These are phyloP conservation scores for Pleurotus giganteus DNA, from an alignment of 768 basidiomycete genomes.

Conservation along the genomic window DNA sequence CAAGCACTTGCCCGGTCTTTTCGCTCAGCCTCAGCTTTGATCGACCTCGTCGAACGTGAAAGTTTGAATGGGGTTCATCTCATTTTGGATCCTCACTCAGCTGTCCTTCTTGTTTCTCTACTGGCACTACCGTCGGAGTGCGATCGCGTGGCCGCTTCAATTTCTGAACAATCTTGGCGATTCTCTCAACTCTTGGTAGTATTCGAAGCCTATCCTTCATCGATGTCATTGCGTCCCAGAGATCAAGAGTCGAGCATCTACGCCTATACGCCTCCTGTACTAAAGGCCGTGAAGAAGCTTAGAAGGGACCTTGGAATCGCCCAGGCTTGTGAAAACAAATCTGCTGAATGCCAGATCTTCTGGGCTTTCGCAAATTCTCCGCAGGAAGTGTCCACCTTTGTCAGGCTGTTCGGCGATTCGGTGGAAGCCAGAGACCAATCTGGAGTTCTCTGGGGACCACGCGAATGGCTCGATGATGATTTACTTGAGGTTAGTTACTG, in stretches of 20 bases:
- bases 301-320: slow-evolving; percentile 59
- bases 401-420: slow-evolving; percentile 57
- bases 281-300: slow-evolving; percentile 71
- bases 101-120: slow-evolving; percentile 49
- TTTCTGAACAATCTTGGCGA: slow-evolving; percentile 62
- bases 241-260: slow-evolving; percentile 19
- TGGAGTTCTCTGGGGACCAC: slow-evolving; percentile 51
- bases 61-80: slow-evolving; percentile 60
- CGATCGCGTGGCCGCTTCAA: slow-evolving; percentile 37
- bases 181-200: slow-evolving; percentile 55
- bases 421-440: slow-evolving; percentile 45
- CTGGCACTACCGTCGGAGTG: slow-evolving; percentile 49
- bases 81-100: slow-evolving; percentile 61
- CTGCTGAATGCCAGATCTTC: slow-evolving; percentile 37
- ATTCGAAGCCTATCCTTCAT: slow-evolving; percentile 64
- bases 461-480: slow-evolving; percentile 63
- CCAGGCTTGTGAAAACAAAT: slow-evolving; percentile 56
- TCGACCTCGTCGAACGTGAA: slow-evolving; percentile 67
- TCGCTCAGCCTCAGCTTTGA: slow-evolving; percentile 36
- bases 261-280: slow-evolving; percentile 63
- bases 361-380: slow-evolving; percentile 65
- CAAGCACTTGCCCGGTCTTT: slow-evolving; percentile 56
- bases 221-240: slow-evolving; percentile 30
- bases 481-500: slow-evolving; percentile 40
- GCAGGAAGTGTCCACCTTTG: slow-evolving; percentile 52